Evolutionary conservation across 768 basidiomycete species (phyloP).

Genomic region (Rhodotorula diobovata): DNA sequence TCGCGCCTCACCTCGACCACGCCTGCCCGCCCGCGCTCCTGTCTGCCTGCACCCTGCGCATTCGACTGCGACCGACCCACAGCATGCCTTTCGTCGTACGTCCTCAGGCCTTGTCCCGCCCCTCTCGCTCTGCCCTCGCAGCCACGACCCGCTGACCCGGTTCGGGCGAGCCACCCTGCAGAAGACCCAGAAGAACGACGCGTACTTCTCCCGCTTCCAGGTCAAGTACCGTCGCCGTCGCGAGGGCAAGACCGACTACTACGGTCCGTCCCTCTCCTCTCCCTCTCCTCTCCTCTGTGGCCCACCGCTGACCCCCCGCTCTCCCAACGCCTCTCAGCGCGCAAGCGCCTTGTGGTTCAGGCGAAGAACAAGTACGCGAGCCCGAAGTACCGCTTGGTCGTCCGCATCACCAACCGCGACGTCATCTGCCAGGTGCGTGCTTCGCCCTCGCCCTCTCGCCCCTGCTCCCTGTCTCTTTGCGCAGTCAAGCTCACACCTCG

Average conservation of each 20-base stretch:
- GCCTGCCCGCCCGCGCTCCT: too few relatives aligned
- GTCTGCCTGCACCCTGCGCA: too few relatives aligned
- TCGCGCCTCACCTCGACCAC: too few relatives aligned
- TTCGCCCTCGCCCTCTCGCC: background rate
- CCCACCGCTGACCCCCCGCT: background rate
- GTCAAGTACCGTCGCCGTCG: slow-evolving; percentile 80
- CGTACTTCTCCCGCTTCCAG: slow-evolving; percentile 73
- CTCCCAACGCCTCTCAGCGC: slow-evolving; percentile 54
- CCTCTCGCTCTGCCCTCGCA: too few relatives aligned
- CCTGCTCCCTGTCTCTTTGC: background rate
- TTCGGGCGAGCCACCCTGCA: background rate
- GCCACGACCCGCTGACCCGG: background rate
- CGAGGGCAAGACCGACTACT: slow-evolving; percentile 99
- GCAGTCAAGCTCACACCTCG: background rate
- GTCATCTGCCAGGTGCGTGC: slow-evolving; percentile 66
- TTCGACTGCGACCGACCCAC: too few relatives aligned
- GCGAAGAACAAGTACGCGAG: slow-evolving; percentile 89
- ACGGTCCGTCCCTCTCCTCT: slow-evolving; percentile 46
- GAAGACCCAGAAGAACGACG: slow-evolving; percentile 2
- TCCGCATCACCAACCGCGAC: slow-evolving; percentile 97
- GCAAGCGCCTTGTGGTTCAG: slow-evolving; percentile 93
- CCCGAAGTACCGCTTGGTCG: slow-evolving; percentile 96
- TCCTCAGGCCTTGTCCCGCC: background rate
- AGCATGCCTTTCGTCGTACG: slow-evolving; percentile 1
- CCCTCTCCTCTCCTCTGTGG: background rate